Evolutionary conservation across 441 rosid genomes (phyloP), one percentile per base, ranked within the genome.

Genomic region (Theobroma grandiflorum): DNA sequence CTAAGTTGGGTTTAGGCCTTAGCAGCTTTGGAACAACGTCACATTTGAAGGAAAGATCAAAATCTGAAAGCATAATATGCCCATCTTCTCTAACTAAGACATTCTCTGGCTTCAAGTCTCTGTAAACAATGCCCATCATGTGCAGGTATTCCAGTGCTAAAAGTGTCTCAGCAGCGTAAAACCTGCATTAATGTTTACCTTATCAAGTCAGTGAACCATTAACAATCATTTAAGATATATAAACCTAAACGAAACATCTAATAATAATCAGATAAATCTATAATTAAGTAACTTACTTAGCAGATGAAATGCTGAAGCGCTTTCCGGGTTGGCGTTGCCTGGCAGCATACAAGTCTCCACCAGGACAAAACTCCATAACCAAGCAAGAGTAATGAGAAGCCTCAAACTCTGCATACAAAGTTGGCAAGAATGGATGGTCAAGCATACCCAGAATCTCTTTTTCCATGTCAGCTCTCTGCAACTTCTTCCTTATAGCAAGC

Each of bases 361-460:
- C 97, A n/a, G 97, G 91, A 53, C 98, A 95, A 72, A 84, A 92
- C 91, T 95, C 99, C 97, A 94, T 93, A 6, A 94, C 91, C 71
- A 95, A 79, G 82, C 96, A 95, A 42, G 98, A 93, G 87, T 95
- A 95, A 78, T 92, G 99, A 71, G 98, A 93, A 83, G 96, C 96
- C 20, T 92, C 94, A 59, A 95, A 95, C 79, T 93, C 89, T 3
- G 99, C 96, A 33, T 95, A 95, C 57, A 95, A 78, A 79, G 97
- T 95, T 4, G 99, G 99, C 38, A 92, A 76, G 80, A 95, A 95
- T 16, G 99, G 98, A 43, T 95, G 98, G 79, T 95, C 98, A 66
- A 95, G 90, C 92, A 93, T 87, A 47, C 91, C 88, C 47, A 94
- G 73, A 52, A 95, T 95, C 85, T 90, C 94, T 87, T 91, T 94